Conservation (phyloP, 2,329 filamentous ascomycete species). For the Xylaria sp. region DNA sequence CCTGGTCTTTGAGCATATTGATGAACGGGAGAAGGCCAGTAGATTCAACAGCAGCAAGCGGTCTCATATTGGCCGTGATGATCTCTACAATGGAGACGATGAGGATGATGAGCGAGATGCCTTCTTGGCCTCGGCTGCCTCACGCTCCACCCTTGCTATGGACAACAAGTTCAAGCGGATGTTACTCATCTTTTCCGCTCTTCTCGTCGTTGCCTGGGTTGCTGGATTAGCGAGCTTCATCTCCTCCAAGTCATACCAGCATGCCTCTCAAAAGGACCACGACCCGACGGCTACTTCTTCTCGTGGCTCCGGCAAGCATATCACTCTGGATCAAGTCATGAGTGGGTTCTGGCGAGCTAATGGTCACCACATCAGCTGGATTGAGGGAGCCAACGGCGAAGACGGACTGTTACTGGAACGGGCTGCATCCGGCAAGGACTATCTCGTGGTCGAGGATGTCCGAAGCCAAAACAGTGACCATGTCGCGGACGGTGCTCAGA, state of each 20-base stretch:
- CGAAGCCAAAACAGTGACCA: slow-evolving; percentile 46
- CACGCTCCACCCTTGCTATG: slow-evolving; percentile 48
- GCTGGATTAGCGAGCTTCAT: slow-evolving; percentile 64
- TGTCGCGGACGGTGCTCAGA: slow-evolving; percentile 34
- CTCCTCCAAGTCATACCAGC: slow-evolving; percentile 58
- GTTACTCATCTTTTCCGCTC: slow-evolving; percentile 54
- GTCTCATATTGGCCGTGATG: slow-evolving; percentile 41
- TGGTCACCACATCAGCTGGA: slow-evolving; percentile 68
- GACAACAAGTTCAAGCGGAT: slow-evolving; percentile 60
- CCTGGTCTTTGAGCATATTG: slow-evolving; percentile 71
- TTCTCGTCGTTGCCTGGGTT: slow-evolving; percentile 64
- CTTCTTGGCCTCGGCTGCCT: slow-evolving; percentile 41
- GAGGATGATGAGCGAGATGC: slow-evolving; percentile 45
- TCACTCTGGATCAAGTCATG: slow-evolving; percentile 68
- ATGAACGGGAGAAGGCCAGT: slow-evolving; percentile 46
- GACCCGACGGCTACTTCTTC: slow-evolving; percentile 59
- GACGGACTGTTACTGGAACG: slow-evolving; percentile 82
- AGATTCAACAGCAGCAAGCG: slow-evolving; percentile 25
- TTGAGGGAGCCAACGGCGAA: slow-evolving; percentile 65
- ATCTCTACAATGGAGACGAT: slow-evolving; percentile 39
- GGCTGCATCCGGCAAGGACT: slow-evolving; percentile 60
- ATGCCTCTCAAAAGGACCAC: slow-evolving; percentile 57
- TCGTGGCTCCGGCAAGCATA: slow-evolving; percentile 62
- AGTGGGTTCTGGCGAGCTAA: slow-evolving; percentile 59
- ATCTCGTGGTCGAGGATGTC: slow-evolving; percentile 82